Base-by-base conservation (phyloP, 768 basidiomycete species). In the Leucogyrophana mollusca region DNA sequence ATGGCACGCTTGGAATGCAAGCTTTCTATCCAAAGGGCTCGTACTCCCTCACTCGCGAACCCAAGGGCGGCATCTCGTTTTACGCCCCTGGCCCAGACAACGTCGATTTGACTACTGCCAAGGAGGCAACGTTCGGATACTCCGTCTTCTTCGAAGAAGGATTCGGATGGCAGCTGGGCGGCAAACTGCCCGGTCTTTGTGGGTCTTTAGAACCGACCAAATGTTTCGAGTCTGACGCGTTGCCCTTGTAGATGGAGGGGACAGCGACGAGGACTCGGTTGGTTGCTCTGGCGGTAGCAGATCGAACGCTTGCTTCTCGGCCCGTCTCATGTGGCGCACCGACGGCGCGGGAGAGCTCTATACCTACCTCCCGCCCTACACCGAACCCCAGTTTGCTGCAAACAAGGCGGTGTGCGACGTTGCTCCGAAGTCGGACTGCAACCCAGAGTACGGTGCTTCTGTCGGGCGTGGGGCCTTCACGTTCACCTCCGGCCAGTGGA, bases 111-210 rank as follows among this genome's bases (percentile, higher is more conserved):
- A 73, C 73, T 41, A 74, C 65, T 3, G 87, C 83, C 16, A 83
- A 80, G 59, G 85, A 87, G 54, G 78, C 79, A 10, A 81, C 80
- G 2, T 77, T 88, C 53, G 77, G 64, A 0, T 78, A 78, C 67
- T 78, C 81, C 1, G 76, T 85, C 24, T 82, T 68, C 67, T 85
- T 88, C 66, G 67, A 74, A 23, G 59, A 72, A 11, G 85, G 77
- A 22, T 87, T 84, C 60, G 72, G 73, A n/a, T 87, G 77, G 66
- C 71, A 79, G 52, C 73, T 73, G 54, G 85, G 86, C 47, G 86
- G 86, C 35, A 89, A 87, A 62, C 72, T 88, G 20, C 86, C 85
- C 16, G 86, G 85, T 53, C 62, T 87, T 54, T 86, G 82, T 84
- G 55, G 55, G 78, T 72, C n/a, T 21, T 34, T 20, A 2, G 20